Percentiles rank a stretch among this genome's conserved stretches.
These are phyloP conservation scores for Globisporangium emineosum DNA, from an alignment of 352 stramenopile species.

Conservation along the genomic window DNA sequence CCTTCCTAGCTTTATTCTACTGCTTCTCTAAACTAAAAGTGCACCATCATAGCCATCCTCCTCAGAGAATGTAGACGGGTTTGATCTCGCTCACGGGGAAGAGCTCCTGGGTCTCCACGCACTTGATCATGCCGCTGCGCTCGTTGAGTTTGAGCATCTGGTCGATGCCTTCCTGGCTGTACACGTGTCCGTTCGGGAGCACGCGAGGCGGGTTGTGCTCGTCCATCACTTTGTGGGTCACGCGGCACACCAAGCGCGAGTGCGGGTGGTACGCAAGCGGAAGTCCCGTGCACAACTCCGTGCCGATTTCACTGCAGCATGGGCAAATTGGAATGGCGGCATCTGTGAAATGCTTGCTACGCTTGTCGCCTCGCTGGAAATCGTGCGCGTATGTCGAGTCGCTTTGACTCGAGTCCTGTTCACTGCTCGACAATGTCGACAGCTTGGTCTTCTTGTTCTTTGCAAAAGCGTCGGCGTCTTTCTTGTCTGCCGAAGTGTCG, in stretches of 20 bases:
- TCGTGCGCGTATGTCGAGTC: not conserved
- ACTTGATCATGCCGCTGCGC: slow-evolving; percentile 58
- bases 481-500: slow-evolving; percentile 8
- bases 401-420: not conserved
- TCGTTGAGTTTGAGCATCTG: slow-evolving; percentile 36
- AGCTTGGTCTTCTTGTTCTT: slow-evolving; percentile 51
- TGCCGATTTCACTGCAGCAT: slow-evolving; percentile 69
- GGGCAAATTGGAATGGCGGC: slow-evolving; percentile 56
- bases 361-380: slow-evolving; percentile 10
- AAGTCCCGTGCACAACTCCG: slow-evolving; percentile 45
- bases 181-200: slow-evolving; percentile 81
- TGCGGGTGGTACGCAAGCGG: slow-evolving; percentile 83
- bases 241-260: slow-evolving; percentile 74
- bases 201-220: slow-evolving; percentile 82
- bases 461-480: slow-evolving; percentile 20
- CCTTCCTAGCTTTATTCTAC: slow-evolving; percentile 2
- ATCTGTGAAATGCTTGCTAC: slow-evolving; percentile 25
- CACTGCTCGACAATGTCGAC: slow-evolving; percentile 1
- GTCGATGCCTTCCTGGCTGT: slow-evolving; percentile 74
- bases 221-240: slow-evolving; percentile 80
- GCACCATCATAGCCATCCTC: not conserved
- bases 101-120: slow-evolving; percentile 66
- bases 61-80: slow-evolving; percentile 74
- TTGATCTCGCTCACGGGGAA: slow-evolving; percentile 62
- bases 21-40: not conserved